Conservation (phyloP, 148 eudicot species). For the Fagopyrum homotropicum region DNA sequence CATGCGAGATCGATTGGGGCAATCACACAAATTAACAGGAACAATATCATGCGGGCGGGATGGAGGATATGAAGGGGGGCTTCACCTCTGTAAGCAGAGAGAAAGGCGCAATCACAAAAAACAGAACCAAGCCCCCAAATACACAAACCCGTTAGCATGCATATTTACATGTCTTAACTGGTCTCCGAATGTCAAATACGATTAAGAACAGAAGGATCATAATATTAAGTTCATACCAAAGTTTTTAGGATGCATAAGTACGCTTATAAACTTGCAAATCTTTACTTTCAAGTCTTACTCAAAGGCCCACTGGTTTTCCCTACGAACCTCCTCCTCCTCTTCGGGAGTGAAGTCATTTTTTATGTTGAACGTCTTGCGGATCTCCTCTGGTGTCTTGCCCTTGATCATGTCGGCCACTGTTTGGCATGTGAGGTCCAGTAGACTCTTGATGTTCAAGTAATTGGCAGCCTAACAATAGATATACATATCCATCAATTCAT, state of each 20-base stretch:
- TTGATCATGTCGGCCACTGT: slow-evolving; percentile 13
- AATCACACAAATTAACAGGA: not conserved
- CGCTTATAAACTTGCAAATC: not conserved
- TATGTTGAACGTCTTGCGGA: slow-evolving; percentile 14
- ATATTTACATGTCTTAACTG: not conserved
- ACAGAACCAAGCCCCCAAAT: not conserved
- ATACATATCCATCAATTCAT: not conserved
- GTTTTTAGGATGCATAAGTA: not conserved
- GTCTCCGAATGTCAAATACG: not conserved
- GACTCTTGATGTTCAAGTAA: slow-evolving; percentile 12
- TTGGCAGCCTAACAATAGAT: slow-evolving; percentile 6
- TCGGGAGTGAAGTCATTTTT: slow-evolving; percentile 11
- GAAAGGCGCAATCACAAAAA: not conserved
- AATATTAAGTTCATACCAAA: not conserved
- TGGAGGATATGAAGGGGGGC: not conserved
- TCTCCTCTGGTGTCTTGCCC: slow-evolving; percentile 15
- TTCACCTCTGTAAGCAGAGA: not conserved
- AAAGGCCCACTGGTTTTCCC: slow-evolving; percentile 15
- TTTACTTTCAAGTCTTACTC: slow-evolving; percentile 3
- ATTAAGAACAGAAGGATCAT: no score
- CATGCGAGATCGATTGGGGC: no score
- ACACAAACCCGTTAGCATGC: not conserved
- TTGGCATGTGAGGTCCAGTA: slow-evolving; percentile 9
- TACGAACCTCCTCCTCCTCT: slow-evolving; percentile 14
- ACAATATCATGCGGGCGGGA: not conserved